A percentile compares a stretch with the other conserved stretches of the same genome.
These are phyloP conservation scores for Avicennia marina DNA, from an alignment of 257 asterid genomes.

Conservation along the genomic window DNA sequence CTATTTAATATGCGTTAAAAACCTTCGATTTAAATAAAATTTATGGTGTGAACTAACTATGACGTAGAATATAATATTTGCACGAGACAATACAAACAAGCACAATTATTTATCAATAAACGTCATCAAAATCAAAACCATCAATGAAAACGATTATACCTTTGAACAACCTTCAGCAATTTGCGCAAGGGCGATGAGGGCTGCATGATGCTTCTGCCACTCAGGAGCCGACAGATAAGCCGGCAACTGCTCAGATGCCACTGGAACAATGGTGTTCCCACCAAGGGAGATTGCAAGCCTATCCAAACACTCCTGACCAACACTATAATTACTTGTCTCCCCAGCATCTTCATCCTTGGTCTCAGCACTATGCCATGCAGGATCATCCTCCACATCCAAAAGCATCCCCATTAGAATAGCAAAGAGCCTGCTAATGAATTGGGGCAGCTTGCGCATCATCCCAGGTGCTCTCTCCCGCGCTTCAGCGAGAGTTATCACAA, in stretches of 20 bases:
- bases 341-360: constrained; percentile 94
- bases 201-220: constrained; percentile 95
- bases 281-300: constrained; percentile 87
- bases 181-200: constrained; percentile 95
- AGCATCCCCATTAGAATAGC: constrained; percentile 81
- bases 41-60: background rate
- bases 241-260: constrained; percentile 85
- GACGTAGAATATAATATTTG: background rate
- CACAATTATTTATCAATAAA: background rate
- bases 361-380: constrained; percentile 89
- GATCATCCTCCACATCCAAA: constrained; percentile 86
- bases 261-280: constrained; percentile 90
- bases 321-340: constrained; percentile 81
- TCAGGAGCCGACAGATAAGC: constrained; percentile 74
- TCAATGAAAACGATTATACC: constrained; percentile 39
- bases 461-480: constrained; percentile 99
- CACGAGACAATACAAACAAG: background rate
- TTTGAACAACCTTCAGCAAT: constrained; percentile 97
- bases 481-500: constrained; percentile 90
- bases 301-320: constrained; percentile 95
- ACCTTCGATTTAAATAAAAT: too few species aligned
- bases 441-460: constrained; percentile 99
- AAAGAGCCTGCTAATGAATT: constrained; percentile 74
- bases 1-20: too few species aligned
- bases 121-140: constrained; percentile 3